These are phyloP conservation scores for Xylaria palmicola DNA, from an alignment of 495 filamentous ascomycete genomes.

Conservation along the genomic window DNA sequence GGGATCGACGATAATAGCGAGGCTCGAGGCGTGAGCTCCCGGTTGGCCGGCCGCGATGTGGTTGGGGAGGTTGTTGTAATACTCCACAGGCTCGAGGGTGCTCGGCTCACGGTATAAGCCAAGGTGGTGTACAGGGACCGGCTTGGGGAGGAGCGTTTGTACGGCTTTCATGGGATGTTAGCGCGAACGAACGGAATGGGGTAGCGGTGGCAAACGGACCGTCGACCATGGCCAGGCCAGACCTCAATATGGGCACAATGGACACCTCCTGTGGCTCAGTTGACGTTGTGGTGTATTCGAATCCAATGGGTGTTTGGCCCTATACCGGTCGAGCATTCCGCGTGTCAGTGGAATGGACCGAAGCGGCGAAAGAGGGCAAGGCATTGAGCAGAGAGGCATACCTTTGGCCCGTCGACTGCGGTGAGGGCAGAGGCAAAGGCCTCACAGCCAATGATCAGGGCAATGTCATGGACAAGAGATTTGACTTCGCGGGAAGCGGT, in stretches of 20 bases:
- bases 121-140: slow-evolving; percentile 87
- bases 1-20: slow-evolving; percentile 86
- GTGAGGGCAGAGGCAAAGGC: slow-evolving; percentile 69
- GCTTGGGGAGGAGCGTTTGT: slow-evolving; percentile 73
- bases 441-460: slow-evolving; percentile 78
- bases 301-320: slow-evolving; percentile 74
- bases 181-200: neutral
- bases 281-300: slow-evolving; percentile 60
- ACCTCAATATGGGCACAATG: slow-evolving; percentile 88
- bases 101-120: slow-evolving; percentile 87
- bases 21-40: slow-evolving; percentile 42
- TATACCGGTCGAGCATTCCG: slow-evolving; percentile 28
- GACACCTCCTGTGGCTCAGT: slow-evolving; percentile 65
- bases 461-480: slow-evolving; percentile 78
- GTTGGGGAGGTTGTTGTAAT: slow-evolving; percentile 96
- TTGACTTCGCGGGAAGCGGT: slow-evolving; percentile 77
- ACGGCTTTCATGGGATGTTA: slow-evolving; percentile 54
- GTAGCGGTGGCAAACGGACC: slow-evolving; percentile 41
- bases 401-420: slow-evolving; percentile 42
- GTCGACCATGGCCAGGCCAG: slow-evolving; percentile 86
- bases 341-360: slow-evolving; percentile 3
- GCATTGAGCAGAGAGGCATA: slow-evolving; percentile 20
- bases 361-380: neutral
- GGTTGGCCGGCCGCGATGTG: slow-evolving; percentile 42
- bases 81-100: slow-evolving; percentile 87